Evolutionary conservation across 345 rosid species (phyloP).

Genomic region (Diplotaxis tenuifolia): DNA sequence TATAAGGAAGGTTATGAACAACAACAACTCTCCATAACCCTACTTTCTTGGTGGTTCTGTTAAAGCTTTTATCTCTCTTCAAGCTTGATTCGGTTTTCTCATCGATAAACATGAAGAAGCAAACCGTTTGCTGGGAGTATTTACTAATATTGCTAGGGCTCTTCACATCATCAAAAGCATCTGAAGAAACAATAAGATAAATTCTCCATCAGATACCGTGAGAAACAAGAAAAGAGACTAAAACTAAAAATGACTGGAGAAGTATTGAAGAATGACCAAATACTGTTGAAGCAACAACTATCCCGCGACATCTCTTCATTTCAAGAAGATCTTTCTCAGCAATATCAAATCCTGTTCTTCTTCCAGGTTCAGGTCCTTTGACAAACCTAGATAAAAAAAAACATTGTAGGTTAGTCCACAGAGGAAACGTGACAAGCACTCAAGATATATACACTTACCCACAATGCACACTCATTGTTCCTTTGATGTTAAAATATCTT

Average conservation of each 20-base stretch:
- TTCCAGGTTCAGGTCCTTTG: conserved; percentile 71
- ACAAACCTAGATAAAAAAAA: conserved; percentile 49
- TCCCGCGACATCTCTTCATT: conserved; percentile 75
- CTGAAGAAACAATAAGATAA: conserved; percentile 36
- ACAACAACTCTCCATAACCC: conserved; percentile 87
- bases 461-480: conserved; percentile 71
- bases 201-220: conserved; percentile 8
- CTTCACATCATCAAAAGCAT: conserved; percentile 74
- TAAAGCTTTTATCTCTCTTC: conserved; percentile 47
- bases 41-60: conserved; percentile 46
- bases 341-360: conserved; percentile 72
- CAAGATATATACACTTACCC: conserved; percentile 52
- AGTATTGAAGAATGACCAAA: conserved; percentile 51
- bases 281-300: conserved; percentile 86
- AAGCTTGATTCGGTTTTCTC: conserved; percentile 71
- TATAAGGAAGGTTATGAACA: conserved; percentile 69
- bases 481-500: conserved; percentile 64
- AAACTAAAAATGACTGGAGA: background rate
- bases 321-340: conserved; percentile 61
- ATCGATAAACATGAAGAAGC: conserved; percentile 87
- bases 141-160: conserved; percentile 72
- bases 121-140: conserved; percentile 60
- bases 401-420: background rate
- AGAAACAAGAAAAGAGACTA: conserved; percentile 5
- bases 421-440: conserved; percentile 24